Conservation (phyloP, 371 early-diverging fungal genomes). For the Actinomortierella wolfii region DNA sequence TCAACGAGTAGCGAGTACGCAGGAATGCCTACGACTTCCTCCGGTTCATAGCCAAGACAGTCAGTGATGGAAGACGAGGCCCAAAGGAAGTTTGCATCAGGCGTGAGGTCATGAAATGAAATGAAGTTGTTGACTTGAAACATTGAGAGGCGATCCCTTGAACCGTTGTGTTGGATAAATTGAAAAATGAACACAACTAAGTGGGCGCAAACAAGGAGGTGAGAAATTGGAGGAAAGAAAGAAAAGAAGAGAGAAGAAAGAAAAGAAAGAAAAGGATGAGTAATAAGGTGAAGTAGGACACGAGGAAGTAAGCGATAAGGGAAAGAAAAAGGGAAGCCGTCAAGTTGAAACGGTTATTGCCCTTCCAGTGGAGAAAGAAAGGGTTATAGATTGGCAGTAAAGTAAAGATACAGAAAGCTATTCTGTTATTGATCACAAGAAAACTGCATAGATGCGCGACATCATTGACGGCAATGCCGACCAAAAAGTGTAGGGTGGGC, state of each 20-base stretch:
- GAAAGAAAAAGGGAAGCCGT: not conserved
- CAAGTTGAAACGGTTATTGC: too few relatives aligned
- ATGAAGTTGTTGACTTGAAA: slow-evolving; percentile 52
- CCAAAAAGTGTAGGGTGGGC: too few relatives aligned
- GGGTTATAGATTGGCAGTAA: too few relatives aligned
- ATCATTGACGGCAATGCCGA: too few relatives aligned
- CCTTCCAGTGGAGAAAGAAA: too few relatives aligned
- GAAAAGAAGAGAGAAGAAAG: not conserved
- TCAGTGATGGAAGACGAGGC: slow-evolving; percentile 55
- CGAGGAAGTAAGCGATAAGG: not conserved
- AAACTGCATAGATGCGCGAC: too few relatives aligned
- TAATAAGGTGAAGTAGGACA: not conserved
- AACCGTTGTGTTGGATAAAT: not conserved
- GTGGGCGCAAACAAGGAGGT: not conserved
- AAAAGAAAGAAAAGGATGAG: not conserved
- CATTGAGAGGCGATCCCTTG: slow-evolving; percentile 8
- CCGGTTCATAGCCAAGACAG: slow-evolving; percentile 55
- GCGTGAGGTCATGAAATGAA: slow-evolving; percentile 60
- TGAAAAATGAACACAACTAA: not conserved
- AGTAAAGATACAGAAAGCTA: too few relatives aligned
- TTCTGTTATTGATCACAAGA: too few relatives aligned
- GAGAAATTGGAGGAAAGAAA: not conserved
- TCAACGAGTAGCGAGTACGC: slow-evolving; percentile 52
- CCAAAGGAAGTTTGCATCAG: slow-evolving; percentile 51
- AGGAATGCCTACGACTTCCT: slow-evolving; percentile 52